Evolutionary conservation across 2,329 filamentous ascomycete species (phyloP).

Genomic region (Huntiella bhutanensis): DNA sequence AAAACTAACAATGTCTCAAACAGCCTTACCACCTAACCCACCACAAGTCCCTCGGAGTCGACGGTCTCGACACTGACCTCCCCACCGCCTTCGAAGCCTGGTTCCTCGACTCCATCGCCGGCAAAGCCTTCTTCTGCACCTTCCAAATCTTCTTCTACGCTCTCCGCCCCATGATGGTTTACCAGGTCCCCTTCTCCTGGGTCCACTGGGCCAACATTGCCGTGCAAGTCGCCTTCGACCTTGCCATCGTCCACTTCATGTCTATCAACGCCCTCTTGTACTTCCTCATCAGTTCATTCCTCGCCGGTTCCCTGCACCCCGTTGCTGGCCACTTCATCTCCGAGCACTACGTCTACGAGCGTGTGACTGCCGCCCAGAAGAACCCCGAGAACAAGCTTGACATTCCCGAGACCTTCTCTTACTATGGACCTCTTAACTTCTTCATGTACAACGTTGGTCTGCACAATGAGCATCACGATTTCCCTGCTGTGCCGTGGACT

Average conservation of each 20-base stretch:
- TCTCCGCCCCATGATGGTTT: conserved; percentile 83
- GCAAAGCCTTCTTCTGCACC: conserved; percentile 97
- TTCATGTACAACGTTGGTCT: conserved; percentile 93
- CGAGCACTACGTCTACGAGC: conserved; percentile 77
- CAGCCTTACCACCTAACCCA: conserved; percentile 94
- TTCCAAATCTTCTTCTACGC: conserved; percentile 99
- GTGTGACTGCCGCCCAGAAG: conserved; percentile 33
- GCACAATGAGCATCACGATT: conserved; percentile 98
- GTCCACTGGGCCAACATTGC: conserved; percentile 69
- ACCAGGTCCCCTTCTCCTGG: conserved; percentile 68
- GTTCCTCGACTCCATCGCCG: conserved; percentile 83
- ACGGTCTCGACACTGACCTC: conserved; percentile 88
- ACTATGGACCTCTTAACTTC: conserved; percentile 84
- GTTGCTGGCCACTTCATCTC: conserved; percentile 96
- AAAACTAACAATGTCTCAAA: conserved; percentile 1
- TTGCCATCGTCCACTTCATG: conserved; percentile 39
- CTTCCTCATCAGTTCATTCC: conserved; percentile 73
- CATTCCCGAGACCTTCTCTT: conserved; percentile 87
- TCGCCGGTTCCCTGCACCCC: conserved; percentile 84
- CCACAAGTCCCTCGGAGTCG: conserved; percentile 94
- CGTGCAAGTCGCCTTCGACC: conserved; percentile 63
- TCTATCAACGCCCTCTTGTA: conserved; percentile 55
- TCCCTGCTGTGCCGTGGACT: conserved; percentile 92
- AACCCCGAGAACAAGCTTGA: conserved; percentile 42
- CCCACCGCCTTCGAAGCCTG: conserved; percentile 81